These are phyloP conservation scores for Chaetothyriales sp. DNA, from an alignment of 2,329 filamentous ascomycete species.

Conservation along the genomic window DNA sequence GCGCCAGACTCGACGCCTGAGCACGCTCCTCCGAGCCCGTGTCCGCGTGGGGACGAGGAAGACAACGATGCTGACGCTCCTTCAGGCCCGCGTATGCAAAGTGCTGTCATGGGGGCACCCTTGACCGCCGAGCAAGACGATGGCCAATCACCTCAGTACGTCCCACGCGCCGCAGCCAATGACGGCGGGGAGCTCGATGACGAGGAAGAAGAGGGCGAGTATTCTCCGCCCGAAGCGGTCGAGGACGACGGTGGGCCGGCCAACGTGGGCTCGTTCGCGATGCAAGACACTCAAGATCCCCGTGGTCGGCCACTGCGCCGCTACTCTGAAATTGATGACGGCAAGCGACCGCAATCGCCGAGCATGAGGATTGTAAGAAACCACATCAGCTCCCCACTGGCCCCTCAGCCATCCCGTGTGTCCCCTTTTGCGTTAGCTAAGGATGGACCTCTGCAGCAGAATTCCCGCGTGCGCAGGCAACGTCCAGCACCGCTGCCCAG, in stretches of 20 bases:
- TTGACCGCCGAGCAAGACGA: slow-evolving; percentile 5
- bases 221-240: slow-evolving; percentile 33
- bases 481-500: slow-evolving; percentile 22
- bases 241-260: slow-evolving; percentile 22
- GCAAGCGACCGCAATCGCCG: slow-evolving; percentile 12
- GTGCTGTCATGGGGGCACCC: slow-evolving; percentile 15
- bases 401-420: slow-evolving; percentile 61
- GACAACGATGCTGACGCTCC: slow-evolving; percentile 23
- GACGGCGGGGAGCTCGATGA: slow-evolving; percentile 20
- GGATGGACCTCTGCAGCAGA: slow-evolving; percentile 40
- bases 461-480: slow-evolving; percentile 35
- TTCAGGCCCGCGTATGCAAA: slow-evolving; percentile 10
- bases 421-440: slow-evolving; percentile 44
- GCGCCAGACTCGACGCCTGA: slow-evolving; percentile 60
- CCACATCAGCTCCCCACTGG: slow-evolving; percentile 59
- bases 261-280: slow-evolving; percentile 4
- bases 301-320: slow-evolving; percentile 16
- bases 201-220: slow-evolving; percentile 33
- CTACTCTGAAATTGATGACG: slow-evolving; percentile 17
- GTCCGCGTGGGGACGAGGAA: slow-evolving; percentile 14
- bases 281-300: slow-evolving; percentile 15
- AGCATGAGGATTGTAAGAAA: slow-evolving; percentile 55
- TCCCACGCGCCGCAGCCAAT: not conserved
- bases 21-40: slow-evolving; percentile 20
- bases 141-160: slow-evolving; percentile 2